Evolutionary conservation across 2,329 filamentous ascomycete species (phyloP).

Genomic region (Nothopassalora personata): DNA sequence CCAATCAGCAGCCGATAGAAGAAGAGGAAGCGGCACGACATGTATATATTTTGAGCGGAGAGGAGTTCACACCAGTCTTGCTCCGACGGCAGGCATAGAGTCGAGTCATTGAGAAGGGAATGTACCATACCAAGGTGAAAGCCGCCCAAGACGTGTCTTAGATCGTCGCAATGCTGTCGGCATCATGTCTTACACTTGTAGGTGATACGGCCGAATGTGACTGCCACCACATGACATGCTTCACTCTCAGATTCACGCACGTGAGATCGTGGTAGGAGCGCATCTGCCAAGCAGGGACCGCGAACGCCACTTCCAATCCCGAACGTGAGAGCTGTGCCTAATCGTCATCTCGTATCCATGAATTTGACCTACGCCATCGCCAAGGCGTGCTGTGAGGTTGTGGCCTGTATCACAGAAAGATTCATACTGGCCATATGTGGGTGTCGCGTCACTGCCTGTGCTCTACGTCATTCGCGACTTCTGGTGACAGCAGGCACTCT

Average conservation of each 20-base stretch:
- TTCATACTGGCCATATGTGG: no score
- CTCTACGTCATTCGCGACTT: no score
- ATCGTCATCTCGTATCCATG: neutral
- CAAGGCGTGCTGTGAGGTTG: no score
- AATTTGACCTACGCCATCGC: no score
- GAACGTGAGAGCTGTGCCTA: neutral
- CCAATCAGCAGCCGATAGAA: neutral
- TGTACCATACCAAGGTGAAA: constrained; percentile 14
- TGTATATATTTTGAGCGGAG: constrained; percentile 18
- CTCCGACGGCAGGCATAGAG: constrained; percentile 17
- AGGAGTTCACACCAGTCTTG: constrained; percentile 8
- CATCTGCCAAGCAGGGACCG: constrained; percentile 2
- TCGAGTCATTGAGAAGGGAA: constrained; percentile 10
- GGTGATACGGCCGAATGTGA: neutral
- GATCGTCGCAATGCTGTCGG: neutral
- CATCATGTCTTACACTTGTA: neutral
- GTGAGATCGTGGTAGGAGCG: neutral
- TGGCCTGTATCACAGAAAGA: no score
- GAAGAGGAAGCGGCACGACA: constrained; percentile 6
- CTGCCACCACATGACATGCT: neutral
- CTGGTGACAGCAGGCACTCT: neutral
- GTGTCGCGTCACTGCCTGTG: no score
- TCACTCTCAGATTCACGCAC: neutral
- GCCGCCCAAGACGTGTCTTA: neutral
- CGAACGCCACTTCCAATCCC: neutral